phyloP scores from a whole-genome alignment of 1,139 yeast species.

The Trichomonascaceae sp. region DNA sequence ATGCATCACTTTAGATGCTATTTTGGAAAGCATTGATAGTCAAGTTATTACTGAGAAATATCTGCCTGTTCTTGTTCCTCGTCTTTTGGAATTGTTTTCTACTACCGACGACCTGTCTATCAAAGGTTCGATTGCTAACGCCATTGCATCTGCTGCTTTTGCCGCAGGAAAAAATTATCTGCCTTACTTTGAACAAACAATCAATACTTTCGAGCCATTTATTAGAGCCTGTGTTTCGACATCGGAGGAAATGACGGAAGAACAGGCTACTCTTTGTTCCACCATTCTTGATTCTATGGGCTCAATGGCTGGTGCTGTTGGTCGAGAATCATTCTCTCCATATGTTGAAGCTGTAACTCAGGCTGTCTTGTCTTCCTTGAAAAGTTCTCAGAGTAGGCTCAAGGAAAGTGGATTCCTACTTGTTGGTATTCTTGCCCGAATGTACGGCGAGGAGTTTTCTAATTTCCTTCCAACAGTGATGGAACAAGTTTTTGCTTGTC shows the following conservation, averaged over 20 bases:
- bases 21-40: slow-evolving; percentile 85
- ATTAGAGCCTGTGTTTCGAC: slow-evolving; percentile 42
- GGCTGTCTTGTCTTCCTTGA: slow-evolving; percentile 77
- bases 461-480: slow-evolving; percentile 77
- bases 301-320: slow-evolving; percentile 95
- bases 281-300: slow-evolving; percentile 89
- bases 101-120: slow-evolving; percentile 59
- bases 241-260: slow-evolving; percentile 29
- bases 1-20: slow-evolving; percentile 83
- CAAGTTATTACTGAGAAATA: slow-evolving; percentile 72
- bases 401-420: slow-evolving; percentile 96
- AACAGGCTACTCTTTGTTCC: slow-evolving; percentile 58
- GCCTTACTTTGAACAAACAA: slow-evolving; percentile 80
- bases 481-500: slow-evolving; percentile 77
- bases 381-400: slow-evolving; percentile 73
- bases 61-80: slow-evolving; percentile 84
- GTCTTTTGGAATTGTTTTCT: slow-evolving; percentile 72
- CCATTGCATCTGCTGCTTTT: slow-evolving; percentile 94
- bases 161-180: slow-evolving; percentile 85
- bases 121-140: slow-evolving; percentile 86
- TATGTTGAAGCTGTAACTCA: slow-evolving; percentile 86
- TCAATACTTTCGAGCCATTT: slow-evolving; percentile 75
- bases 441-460: slow-evolving; percentile 84
- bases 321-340: slow-evolving; percentile 77
- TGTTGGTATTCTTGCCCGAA: slow-evolving; percentile 90